Evolutionary conservation across 805 yeast species (phyloP), one percentile per base, ranked within the genome.

Genomic region (Clavispora carvajalis): DNA sequence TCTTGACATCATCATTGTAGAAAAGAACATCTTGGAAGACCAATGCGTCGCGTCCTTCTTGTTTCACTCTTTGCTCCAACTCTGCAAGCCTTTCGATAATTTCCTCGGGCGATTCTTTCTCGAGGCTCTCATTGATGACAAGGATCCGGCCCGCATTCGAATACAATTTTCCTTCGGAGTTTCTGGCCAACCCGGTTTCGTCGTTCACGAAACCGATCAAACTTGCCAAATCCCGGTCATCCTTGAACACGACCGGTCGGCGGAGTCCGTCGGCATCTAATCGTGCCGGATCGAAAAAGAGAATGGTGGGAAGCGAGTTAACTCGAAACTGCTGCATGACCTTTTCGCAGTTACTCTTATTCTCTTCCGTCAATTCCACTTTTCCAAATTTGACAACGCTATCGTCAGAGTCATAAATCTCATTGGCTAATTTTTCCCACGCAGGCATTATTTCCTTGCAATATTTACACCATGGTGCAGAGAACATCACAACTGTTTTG

Each of bases 391-490:
- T 45, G 58, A 81, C 46, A 60, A 67, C 41, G 10, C 39, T 44
- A 15, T 61, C 49, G 43, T 76, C 71, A 24, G 59, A 72, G 16
- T 49, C 50, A 33, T 62, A 71, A 34, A 74, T 73, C 3, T 72
- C 60, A n/a, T 60, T 54, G 5, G 85, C 81, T 38, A 80, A 59
- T 37, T 60, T 46, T 33, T 67, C 73, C 65, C 77, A 76, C 8
- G 57, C 59, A 2, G 84, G 82, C 42, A 68, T 64, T 49, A 80
- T 60, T 15, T 62, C 58, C 57, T 74, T 67, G 62, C 86, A 80
- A 53, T 75, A 72, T 16, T 67, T 72, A 55, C 86, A 79, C 81
- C 83, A 75, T 29, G 71, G 65, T 12, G 82, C 78, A 5, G 85
- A 74, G 51, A 82, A 75, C 2, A 76, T 70, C 17, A 82, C 69